Base-by-base conservation (phyloP, 208 protist species). In the Acanthamoeba quina region DNA sequence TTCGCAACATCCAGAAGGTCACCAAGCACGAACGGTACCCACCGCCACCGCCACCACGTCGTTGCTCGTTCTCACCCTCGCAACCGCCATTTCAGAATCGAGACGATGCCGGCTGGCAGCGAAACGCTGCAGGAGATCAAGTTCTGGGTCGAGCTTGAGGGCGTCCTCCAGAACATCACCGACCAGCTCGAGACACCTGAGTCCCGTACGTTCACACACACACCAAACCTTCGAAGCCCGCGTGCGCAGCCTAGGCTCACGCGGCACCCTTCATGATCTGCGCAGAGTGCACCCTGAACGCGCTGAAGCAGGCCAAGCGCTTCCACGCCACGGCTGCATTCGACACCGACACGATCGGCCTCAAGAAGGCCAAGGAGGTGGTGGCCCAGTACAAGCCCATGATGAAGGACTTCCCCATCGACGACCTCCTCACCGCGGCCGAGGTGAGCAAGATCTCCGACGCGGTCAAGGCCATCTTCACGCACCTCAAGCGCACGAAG, bases 341-440 rank as follows among this genome's bases (percentile, higher is more conserved):
- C 34, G 96, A 97, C 54, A 94, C 82, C 13, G 96, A 97, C 78
- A 98, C 92, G 31, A 95, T 95, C 26, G 85, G 93, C 13, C 70
- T 97, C 1, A 96, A 96, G 74, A 78, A 95, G 80, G 85, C 96
- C 13, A 91, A 94, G 41, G 95, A 97, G 44, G 72, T 94, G 5
- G 96, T 97, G 4, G 29, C 29, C 37, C 92, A 94, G 44, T 98
- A 98, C 94, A 97, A 96, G 47, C 26, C 31, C 19, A 44, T 98
- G 3, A 95, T 98, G 72, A 96, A 97, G 29, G 97, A 98, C 76
- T 98, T 98, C 52, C 98, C 98, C 66, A 94, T 98, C 49, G 92
- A 96, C 26, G 85, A 96, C 4, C 80, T 98, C 2, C 72, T 98
- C 2, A 95, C 94, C 3, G 95, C 97, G 9, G 78, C 85, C 26